A percentile compares a stretch with the other conserved stretches of the same genome.
Conservation (phyloP, 306 rosid genomes). For the Elaeagnus macrophylla region DNA sequence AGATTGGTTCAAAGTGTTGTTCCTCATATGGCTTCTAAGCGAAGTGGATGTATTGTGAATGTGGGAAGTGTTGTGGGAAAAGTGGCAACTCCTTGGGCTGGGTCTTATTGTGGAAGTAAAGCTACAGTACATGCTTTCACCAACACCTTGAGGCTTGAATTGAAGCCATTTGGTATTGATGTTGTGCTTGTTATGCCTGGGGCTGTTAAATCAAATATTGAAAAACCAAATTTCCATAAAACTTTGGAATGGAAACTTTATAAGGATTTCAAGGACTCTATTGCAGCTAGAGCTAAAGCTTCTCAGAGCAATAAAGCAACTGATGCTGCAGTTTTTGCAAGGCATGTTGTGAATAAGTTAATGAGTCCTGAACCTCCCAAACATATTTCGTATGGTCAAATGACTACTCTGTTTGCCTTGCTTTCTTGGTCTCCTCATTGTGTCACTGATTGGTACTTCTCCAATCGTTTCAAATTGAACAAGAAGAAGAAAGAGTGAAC, state of each 20-base stretch:
- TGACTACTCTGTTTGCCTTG: constrained; percentile 53
- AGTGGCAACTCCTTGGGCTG: constrained; percentile 81
- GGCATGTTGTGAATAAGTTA: constrained; percentile 49
- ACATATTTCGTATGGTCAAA: constrained; percentile 59
- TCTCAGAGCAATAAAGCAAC: constrained; percentile 62
- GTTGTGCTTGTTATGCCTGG: constrained; percentile 71
- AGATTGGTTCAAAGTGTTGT: constrained; percentile 70
- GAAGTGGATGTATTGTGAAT: constrained; percentile 57
- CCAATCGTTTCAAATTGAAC: constrained; percentile 50
- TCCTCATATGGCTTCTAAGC: constrained; percentile 58
- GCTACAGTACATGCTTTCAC: constrained; percentile 66
- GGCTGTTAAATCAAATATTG: constrained; percentile 66
- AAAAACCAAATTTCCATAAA: constrained; percentile 37
- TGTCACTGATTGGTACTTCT: constrained; percentile 55
- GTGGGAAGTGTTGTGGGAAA: constrained; percentile 61
- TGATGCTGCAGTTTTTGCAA: constrained; percentile 54
- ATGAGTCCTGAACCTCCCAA: constrained; percentile 48
- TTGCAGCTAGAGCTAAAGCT: constrained; percentile 59
- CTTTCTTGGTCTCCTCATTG: constrained; percentile 75
- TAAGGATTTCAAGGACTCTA: constrained; percentile 42
- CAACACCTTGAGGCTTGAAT: constrained; percentile 46
- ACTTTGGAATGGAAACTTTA: constrained; percentile 60
- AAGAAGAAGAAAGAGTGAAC: constrained; percentile 11
- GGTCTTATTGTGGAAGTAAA: constrained; percentile 65
- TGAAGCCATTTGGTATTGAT: constrained; percentile 62